A percentile compares a stretch with the other conserved stretches of the same genome.
Conservation (phyloP, 495 filamentous ascomycete species). For the Aspergillus homomorphus region DNA sequence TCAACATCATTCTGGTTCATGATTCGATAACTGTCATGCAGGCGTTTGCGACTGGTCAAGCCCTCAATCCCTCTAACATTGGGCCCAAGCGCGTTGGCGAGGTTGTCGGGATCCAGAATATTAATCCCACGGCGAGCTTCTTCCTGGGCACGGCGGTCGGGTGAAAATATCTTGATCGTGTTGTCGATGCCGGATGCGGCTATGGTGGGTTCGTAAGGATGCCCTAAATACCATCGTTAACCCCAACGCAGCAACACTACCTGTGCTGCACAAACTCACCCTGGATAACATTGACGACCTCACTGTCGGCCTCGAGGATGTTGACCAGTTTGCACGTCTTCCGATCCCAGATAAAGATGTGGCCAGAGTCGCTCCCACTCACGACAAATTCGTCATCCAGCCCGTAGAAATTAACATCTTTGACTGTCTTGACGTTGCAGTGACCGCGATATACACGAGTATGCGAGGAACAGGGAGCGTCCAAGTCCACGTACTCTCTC, state of each 20-base stretch:
- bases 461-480: conserved; percentile 57
- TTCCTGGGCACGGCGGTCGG: conserved; percentile 57
- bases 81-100: conserved; percentile 30
- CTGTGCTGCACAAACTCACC: conserved; percentile 32
- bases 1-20: conserved; percentile 63
- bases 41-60: conserved; percentile 53
- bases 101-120: conserved; percentile 45
- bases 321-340: conserved; percentile 62
- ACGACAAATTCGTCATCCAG: conserved; percentile 73
- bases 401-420: conserved; percentile 73
- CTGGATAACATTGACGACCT: conserved; percentile 73
- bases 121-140: conserved; percentile 56
- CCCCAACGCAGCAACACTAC: background rate
- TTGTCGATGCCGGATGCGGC: conserved; percentile 72
- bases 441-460: conserved; percentile 62
- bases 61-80: conserved; percentile 33
- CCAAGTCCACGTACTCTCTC: conserved; percentile 47
- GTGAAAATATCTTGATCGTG: conserved; percentile 73
- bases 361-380: conserved; percentile 65
- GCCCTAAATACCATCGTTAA: conserved; percentile 39
- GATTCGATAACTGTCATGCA: conserved; percentile 62
- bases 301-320: conserved; percentile 67
- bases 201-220: conserved; percentile 69
- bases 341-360: conserved; percentile 71
- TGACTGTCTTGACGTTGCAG: conserved; percentile 72